These are phyloP conservation scores for Globisporangium nagaii DNA, from an alignment of 352 stramenopile species.

Conservation along the genomic window DNA sequence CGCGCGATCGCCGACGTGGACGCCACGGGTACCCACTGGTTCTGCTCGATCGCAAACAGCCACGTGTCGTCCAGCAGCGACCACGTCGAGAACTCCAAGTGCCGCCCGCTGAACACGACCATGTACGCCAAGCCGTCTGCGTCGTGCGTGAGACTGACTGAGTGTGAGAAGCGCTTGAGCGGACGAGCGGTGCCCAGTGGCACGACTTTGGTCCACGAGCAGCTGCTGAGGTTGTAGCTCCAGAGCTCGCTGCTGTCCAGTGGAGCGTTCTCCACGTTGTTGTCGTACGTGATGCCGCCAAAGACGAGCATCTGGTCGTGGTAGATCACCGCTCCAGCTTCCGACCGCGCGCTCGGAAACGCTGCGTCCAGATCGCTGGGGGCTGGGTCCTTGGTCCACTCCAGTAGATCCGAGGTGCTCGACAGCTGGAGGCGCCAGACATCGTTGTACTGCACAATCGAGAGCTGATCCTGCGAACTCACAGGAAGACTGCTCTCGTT, in stretches of 20 bases:
- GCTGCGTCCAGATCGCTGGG: conserved; percentile 1
- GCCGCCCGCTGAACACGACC: conserved; percentile 52
- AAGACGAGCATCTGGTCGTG: conserved; percentile 56
- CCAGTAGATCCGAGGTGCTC: background rate
- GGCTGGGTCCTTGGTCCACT: conserved; percentile 34
- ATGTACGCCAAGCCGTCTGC: conserved; percentile 29
- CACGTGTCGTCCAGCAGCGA: conserved; percentile 47
- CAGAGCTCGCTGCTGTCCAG: conserved; percentile 58
- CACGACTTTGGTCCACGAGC: conserved; percentile 33
- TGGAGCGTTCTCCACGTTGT: conserved; percentile 22
- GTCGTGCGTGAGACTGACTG: conserved; percentile 30
- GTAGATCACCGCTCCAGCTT: conserved; percentile 42
- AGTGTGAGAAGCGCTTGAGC: conserved; percentile 58
- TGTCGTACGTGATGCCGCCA: conserved; percentile 64
- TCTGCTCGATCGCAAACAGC: conserved; percentile 47
- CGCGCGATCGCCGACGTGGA: conserved; percentile 20
- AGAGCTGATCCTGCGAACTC: conserved; percentile 5
- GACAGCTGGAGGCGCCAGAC: conserved; percentile 40
- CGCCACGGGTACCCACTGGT: conserved; percentile 29
- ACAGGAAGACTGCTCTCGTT: background rate
- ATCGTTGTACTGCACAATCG: conserved; percentile 47
- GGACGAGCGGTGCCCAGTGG: conserved; percentile 17
- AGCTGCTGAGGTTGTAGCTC: conserved; percentile 44
- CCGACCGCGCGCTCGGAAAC: conserved; percentile 33
- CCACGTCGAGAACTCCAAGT: conserved; percentile 41